Conservation (phyloP, 2,329 filamentous ascomycete species). For the Pseudogymnoascus sp. region DNA sequence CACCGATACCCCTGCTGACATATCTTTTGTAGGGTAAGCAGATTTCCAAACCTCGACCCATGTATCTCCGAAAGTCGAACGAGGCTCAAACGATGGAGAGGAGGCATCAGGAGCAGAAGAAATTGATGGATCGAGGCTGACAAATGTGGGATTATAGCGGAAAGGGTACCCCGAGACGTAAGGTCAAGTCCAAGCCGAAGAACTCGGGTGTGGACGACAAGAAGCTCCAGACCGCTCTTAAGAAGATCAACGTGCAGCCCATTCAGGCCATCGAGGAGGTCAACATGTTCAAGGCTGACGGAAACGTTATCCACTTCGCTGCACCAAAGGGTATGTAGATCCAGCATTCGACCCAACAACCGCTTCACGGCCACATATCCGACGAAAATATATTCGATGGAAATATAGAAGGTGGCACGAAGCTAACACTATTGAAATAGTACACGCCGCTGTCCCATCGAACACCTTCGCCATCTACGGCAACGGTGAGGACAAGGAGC, state of each 20-base stretch:
- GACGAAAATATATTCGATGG: not conserved
- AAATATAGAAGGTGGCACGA: not conserved
- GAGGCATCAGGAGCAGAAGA: not conserved
- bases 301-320: slow-evolving; percentile 99
- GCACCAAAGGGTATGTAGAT: slow-evolving; percentile 73
- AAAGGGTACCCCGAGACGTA: slow-evolving; percentile 95
- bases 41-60: not conserved
- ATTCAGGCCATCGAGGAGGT: slow-evolving; percentile 99
- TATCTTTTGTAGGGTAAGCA: slow-evolving; percentile 11
- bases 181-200: slow-evolving; percentile 96
- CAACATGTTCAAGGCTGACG: slow-evolving; percentile 99
- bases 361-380: not conserved
- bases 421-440: slow-evolving; percentile 38
- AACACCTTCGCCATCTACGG: slow-evolving; percentile 99
- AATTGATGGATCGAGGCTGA: slow-evolving; percentile 22
- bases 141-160: slow-evolving; percentile 44
- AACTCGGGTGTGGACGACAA: slow-evolving; percentile 94
- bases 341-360: not conserved
- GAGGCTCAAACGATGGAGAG: not conserved
- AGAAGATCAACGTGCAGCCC: slow-evolving; percentile 99
- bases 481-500: slow-evolving; percentile 97
- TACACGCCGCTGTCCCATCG: slow-evolving; percentile 91
- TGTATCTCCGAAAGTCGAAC: not conserved
- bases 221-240: slow-evolving; percentile 94
- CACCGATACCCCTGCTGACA: slow-evolving; percentile 7